Evolutionary conservation across 169 alveolate species (phyloP).

Genomic region (Eimeria sp.): DNA sequence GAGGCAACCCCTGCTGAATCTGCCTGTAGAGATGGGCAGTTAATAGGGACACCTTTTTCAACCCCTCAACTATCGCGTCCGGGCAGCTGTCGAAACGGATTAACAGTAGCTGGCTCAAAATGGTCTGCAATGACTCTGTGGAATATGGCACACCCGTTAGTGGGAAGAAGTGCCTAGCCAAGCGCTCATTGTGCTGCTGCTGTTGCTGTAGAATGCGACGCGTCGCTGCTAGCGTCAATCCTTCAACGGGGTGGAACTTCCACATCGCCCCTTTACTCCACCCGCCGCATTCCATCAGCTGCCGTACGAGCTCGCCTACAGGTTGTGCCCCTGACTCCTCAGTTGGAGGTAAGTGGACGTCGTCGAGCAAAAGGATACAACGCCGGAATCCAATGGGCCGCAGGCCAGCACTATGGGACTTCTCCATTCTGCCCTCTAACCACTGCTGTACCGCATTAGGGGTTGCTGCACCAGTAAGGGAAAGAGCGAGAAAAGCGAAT

Average conservation of each 20-base stretch:
- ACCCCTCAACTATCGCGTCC: slow-evolving; percentile 16
- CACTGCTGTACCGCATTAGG: slow-evolving; percentile 96
- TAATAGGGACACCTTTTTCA: slow-evolving; percentile 22
- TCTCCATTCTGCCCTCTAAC: slow-evolving; percentile 94
- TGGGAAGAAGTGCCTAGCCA: slow-evolving; percentile 60
- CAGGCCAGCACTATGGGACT: background rate
- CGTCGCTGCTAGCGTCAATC: slow-evolving; percentile 92
- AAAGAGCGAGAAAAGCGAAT: slow-evolving; percentile 84
- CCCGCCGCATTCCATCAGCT: slow-evolving; percentile 94
- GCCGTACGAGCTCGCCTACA: slow-evolving; percentile 96
- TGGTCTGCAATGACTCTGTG: slow-evolving; percentile 89
- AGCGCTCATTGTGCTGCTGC: slow-evolving; percentile 58
- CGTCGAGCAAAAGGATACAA: slow-evolving; percentile 96
- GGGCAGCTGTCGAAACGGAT: slow-evolving; percentile 85
- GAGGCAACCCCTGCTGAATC: slow-evolving; percentile 60
- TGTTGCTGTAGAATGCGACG: slow-evolving; percentile 91
- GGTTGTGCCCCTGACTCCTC: slow-evolving; percentile 98
- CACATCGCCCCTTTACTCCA: slow-evolving; percentile 95
- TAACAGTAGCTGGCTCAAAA: slow-evolving; percentile 91
- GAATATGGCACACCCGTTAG: slow-evolving; percentile 89
- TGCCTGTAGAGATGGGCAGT: slow-evolving; percentile 28
- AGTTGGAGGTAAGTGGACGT: slow-evolving; percentile 96
- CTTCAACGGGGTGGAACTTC: slow-evolving; percentile 92
- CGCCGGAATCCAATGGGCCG: slow-evolving; percentile 46
- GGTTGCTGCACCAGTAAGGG: slow-evolving; percentile 97